Percentiles rank a stretch among this genome's conserved stretches.
These are phyloP conservation scores for Phascolomyces articulosus DNA, from an alignment of 371 early-diverging fungal species.

Conservation along the genomic window DNA sequence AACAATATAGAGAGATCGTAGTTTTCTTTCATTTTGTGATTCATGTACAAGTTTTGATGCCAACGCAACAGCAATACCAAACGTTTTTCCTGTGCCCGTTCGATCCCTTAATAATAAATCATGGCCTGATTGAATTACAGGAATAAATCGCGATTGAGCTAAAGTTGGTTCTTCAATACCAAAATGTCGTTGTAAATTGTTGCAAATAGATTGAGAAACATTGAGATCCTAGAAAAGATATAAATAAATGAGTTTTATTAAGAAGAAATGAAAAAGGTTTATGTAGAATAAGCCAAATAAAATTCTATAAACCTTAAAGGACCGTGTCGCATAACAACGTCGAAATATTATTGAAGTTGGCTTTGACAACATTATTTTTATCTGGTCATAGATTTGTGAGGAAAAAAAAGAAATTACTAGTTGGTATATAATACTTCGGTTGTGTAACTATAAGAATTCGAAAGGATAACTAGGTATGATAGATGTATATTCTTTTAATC, in stretches of 20 bases:
- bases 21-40: not conserved
- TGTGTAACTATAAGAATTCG: no score
- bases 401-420: no score
- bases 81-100: conserved; percentile 84
- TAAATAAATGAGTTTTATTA: no score
- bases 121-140: conserved; percentile 51
- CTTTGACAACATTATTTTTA: not conserved
- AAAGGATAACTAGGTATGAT: no score
- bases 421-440: no score
- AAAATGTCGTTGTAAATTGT: conserved; percentile 50
- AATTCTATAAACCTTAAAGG: not conserved
- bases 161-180: conserved; percentile 49
- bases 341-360: not conserved
- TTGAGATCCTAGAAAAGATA: conserved; percentile 52
- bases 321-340: not conserved
- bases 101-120: conserved; percentile 73
- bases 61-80: conserved; percentile 66
- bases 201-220: conserved; percentile 42
- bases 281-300: no score
- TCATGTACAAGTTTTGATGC: conserved; percentile 16
- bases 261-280: not conserved
- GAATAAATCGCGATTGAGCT: conserved; percentile 62
- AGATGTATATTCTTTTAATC: no score
- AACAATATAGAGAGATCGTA: conserved; percentile 71
- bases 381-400: not conserved